phyloP scores from a whole-genome alignment of 1,139 yeast genomes.

The Kodamaea anthophila region DNA sequence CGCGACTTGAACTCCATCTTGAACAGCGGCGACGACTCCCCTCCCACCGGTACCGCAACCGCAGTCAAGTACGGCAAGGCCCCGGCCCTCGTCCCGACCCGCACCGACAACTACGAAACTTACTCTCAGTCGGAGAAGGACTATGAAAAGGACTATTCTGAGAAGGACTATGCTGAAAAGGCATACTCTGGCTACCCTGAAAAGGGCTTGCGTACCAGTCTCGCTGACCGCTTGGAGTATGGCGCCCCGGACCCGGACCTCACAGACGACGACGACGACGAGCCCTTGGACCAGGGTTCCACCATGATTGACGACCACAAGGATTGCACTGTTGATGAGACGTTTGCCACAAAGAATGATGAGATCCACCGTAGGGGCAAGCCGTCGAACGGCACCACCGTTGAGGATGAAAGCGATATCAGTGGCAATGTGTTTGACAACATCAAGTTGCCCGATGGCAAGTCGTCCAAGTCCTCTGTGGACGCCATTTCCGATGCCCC shows the following conservation, averaged over 20 bases:
- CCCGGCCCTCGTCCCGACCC: slow-evolving; percentile 4
- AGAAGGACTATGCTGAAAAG: too few relatives aligned
- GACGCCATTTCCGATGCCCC: slow-evolving; percentile 5
- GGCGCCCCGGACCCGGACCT: not conserved
- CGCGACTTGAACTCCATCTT: slow-evolving; percentile 54
- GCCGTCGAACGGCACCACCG: slow-evolving; percentile 8
- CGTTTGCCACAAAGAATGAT: slow-evolving; percentile 32
- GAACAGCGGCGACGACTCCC: slow-evolving; percentile 28
- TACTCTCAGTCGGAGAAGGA: too few relatives aligned
- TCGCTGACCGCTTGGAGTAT: slow-evolving; percentile 37
- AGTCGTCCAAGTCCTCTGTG: slow-evolving; percentile 10
- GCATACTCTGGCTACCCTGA: too few relatives aligned
- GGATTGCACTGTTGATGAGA: slow-evolving; percentile 14
- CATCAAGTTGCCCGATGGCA: slow-evolving; percentile 38
- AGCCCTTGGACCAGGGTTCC: slow-evolving; percentile 32
- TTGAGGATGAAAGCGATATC: slow-evolving; percentile 15
- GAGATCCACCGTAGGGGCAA: slow-evolving; percentile 9
- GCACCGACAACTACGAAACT: slow-evolving; percentile 9
- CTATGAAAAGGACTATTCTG: too few relatives aligned
- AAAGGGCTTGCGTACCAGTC: slow-evolving; percentile 33
- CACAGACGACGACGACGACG: slow-evolving; percentile 19
- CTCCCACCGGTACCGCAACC: slow-evolving; percentile 6
- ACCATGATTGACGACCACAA: slow-evolving; percentile 38
- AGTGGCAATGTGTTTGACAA: slow-evolving; percentile 34
- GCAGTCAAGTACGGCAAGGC: slow-evolving; percentile 4